Conservation (phyloP, 208 protist genomes). For the Leishmania tarentolae region DNA sequence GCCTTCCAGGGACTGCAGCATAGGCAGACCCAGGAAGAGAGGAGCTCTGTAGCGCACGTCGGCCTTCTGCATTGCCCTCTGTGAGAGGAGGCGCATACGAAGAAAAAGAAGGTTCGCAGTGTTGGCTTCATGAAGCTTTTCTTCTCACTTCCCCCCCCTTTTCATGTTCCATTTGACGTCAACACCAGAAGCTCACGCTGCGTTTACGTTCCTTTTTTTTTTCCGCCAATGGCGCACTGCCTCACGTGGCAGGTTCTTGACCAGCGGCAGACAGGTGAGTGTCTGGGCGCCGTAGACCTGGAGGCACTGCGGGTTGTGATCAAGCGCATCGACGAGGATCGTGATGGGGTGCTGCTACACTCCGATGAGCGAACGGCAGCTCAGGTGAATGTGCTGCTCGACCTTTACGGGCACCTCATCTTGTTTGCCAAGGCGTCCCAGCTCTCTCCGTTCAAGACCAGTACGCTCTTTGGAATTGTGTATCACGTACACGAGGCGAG, state of each 20-base stretch:
- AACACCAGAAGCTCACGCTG: background rate
- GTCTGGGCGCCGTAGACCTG: conserved; percentile 53
- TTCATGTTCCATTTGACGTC: background rate
- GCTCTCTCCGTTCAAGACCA: conserved; percentile 80
- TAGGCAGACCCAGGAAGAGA: background rate
- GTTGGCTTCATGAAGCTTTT: background rate
- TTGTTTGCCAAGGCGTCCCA: conserved; percentile 69
- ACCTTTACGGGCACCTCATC: conserved; percentile 82
- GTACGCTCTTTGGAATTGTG: conserved; percentile 79
- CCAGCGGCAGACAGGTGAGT: conserved; percentile 56
- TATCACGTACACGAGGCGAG: conserved; percentile 67
- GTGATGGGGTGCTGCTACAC: conserved; percentile 37
- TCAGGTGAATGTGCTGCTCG: conserved; percentile 70
- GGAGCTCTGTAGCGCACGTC: background rate
- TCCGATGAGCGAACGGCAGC: conserved; percentile 19
- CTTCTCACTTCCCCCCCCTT: background rate
- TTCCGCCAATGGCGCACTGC: conserved; percentile 26
- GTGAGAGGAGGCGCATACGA: background rate
- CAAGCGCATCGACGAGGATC: conserved; percentile 32
- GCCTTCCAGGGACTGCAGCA: background rate
- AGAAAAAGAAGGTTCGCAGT: background rate
- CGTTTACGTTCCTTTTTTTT: background rate
- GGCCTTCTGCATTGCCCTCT: background rate
- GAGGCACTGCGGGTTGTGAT: conserved; percentile 51
- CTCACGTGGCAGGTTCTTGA: conserved; percentile 73